Evolutionary conservation across 345 rosid species (phyloP), one percentile per base, ranked within the genome.

Genomic region (Aquilaria yunnanensis): DNA sequence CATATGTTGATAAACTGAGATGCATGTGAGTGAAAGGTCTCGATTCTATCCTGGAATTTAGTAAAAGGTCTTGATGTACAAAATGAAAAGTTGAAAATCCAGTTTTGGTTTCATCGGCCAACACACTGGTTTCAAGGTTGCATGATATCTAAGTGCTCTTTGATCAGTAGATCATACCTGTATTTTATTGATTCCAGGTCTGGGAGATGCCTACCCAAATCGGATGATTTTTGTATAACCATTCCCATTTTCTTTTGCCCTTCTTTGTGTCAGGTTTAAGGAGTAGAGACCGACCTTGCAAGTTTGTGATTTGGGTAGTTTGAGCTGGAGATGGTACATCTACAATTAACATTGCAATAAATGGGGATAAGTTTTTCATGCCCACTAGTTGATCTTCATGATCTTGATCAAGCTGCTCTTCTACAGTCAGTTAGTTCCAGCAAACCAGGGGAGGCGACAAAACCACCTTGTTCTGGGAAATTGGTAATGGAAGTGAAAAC

Each of bases 311-410:
- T 67, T 61, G 59, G 45, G 31, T 33, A 14, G 13, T 51, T 62
- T 47, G 50, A 65, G 50, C 46, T 43, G 46, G 34, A 29, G 43
- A 37, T 37, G 8, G 43, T 9, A 37, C 43, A 37, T 37, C 43
- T 37, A 5, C 8, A 37, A 5, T 37, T 37, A 2, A 5, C 43
- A 37, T 65, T 64, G n/a, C 49, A 31, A 32, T 45, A 58, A 8
- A 76, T 74, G 86, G 81, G 70, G 51, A 43, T 70, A 33, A n/a
- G 69, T 3, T 56, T 76, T 67, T 61, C 72, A 41, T 66, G 72
- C 55, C 67, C 78, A n/a, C 50, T 68, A 37, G 61, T 62, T 43
- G 71, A 66, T 64, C 64, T 69, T 53, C 61, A 73, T 56, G 78
- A 70, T 57, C 48, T 74, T 55, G 70, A 69, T 37, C 71, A 78